phyloP scores from a whole-genome alignment of 352 stramenopile genomes.

The Pythium folliculosum region DNA sequence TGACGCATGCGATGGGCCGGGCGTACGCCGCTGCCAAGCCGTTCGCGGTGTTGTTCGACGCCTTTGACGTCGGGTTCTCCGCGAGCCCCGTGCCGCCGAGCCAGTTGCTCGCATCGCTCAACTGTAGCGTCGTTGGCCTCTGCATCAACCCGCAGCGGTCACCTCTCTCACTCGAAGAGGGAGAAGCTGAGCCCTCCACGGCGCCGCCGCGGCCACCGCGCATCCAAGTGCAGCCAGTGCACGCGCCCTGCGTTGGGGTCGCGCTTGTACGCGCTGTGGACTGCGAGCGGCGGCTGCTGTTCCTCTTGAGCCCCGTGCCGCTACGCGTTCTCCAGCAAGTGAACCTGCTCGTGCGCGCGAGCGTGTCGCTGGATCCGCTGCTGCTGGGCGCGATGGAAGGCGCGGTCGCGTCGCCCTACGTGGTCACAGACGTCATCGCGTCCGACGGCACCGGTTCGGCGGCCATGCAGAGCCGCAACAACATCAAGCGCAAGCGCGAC shows the following conservation, averaged over 20 bases:
- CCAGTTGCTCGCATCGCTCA: constrained; percentile 74
- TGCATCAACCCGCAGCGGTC: constrained; percentile 49
- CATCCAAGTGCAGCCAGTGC: constrained; percentile 53
- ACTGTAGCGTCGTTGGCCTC: constrained; percentile 71
- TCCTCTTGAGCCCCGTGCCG: constrained; percentile 71
- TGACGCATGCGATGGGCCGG: constrained; percentile 51
- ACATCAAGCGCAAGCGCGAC: constrained; percentile 86
- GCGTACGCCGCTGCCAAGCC: constrained; percentile 51
- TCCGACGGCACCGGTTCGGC: constrained; percentile 73
- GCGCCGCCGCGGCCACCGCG: constrained; percentile 40
- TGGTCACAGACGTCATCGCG: constrained; percentile 67
- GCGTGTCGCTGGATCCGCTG: constrained; percentile 57
- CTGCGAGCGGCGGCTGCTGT: constrained; percentile 48
- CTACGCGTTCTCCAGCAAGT: constrained; percentile 51
- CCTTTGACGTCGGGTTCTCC: constrained; percentile 59
- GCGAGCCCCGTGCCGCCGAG: constrained; percentile 65
- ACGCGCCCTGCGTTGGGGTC: constrained; percentile 67
- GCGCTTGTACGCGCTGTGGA: constrained; percentile 73
- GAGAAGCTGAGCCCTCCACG: background rate
- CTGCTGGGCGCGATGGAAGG: constrained; percentile 51
- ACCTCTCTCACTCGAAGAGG: background rate
- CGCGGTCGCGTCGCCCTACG: constrained; percentile 54
- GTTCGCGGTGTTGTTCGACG: constrained; percentile 59
- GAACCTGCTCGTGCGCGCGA: constrained; percentile 76
- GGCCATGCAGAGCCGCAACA: constrained; percentile 86